A percentile compares a stretch with the other conserved stretches of the same genome.
phyloP scores from a whole-genome alignment of 345 rosid genomes.

The Rhodomyrtus tomentosa region DNA sequence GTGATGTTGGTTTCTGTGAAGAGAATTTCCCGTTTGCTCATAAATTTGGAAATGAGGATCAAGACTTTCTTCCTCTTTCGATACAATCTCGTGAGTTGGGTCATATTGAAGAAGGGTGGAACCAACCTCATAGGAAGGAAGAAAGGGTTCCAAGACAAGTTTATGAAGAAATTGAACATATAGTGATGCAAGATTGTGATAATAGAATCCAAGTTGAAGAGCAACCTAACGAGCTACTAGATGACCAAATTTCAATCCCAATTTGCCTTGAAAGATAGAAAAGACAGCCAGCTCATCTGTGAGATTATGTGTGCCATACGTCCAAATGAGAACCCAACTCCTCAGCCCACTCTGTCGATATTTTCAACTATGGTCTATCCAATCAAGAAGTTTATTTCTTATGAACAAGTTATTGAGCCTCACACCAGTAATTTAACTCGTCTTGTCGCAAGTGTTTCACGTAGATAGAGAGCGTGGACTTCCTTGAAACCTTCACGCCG shows the following conservation, averaged over 20 bases:
- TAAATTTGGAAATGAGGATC: neutral
- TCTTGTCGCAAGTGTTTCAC: neutral
- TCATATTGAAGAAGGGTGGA: neutral
- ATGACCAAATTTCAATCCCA: neutral
- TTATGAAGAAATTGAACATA: neutral
- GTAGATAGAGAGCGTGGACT: neutral
- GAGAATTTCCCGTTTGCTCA: neutral
- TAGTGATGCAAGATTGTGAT: neutral
- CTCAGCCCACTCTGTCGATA: neutral
- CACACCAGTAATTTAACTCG: no score
- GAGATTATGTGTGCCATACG: neutral
- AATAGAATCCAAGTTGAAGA: neutral
- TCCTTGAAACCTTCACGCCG: neutral
- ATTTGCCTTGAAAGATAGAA: accelerated
- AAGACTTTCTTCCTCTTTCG: neutral
- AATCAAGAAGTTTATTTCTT: neutral
- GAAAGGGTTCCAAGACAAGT: neutral
- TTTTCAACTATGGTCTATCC: neutral
- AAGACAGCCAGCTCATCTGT: neutral
- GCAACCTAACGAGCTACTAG: accelerated
- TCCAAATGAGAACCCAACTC: neutral
- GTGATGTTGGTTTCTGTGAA: neutral
- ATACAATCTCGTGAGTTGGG: neutral
- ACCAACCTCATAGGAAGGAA: neutral
- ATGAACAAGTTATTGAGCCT: neutral